Evolutionary conservation across 345 rosid species (phyloP), one percentile per base, ranked within the genome.

Genomic region (Cardamine occulta): DNA sequence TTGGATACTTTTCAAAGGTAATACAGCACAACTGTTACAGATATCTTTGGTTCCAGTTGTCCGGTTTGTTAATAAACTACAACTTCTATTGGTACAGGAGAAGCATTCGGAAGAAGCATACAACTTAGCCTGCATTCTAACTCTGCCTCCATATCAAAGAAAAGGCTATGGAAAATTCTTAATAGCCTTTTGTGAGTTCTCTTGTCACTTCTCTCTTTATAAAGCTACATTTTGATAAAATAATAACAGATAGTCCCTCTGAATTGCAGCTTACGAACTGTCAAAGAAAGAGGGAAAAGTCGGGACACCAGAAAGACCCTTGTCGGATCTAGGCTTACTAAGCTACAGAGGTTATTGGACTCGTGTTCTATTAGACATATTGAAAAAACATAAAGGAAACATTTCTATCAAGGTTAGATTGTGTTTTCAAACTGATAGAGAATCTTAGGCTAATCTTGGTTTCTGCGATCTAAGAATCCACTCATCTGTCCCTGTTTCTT

Each of bases 261-360:
- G 65, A 40, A 53, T 80, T 74, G 72, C 87, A 94, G 98, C 98
- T 13, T 94, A 94, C 80, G 98, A 94, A 79, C 88, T 94, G 52
- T 94, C 98, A 66, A 94, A 94, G 84, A 94, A 94, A 78, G 98
- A 94, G 84, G 93, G 97, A 69, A 69, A 94, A 82, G 97, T 94
- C 19, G 97, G 98, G 54, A 94, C 98, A 59, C 98, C 97, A 40
- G 98, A 94, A 76, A 89, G 97, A 55, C 98, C 98, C 44, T 88
- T 94, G 63, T 94, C 96, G 28, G 97, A 94, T 80, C 88, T 91
- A 42, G 96, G 97, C 55, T 70, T 88, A 72, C 70, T 91, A 76
- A 91, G 96, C 86, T 94, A 91, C 81, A 85, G 88, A 84, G 97
- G 97, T 56, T 94, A 94, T 73, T 94, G 98, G 97, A 94, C 97